Percentiles rank a stretch among this genome's conserved stretches.
These are phyloP conservation scores for Centaurea solstitialis DNA, from an alignment of 129 eudicot genomes.

Conservation along the genomic window DNA sequence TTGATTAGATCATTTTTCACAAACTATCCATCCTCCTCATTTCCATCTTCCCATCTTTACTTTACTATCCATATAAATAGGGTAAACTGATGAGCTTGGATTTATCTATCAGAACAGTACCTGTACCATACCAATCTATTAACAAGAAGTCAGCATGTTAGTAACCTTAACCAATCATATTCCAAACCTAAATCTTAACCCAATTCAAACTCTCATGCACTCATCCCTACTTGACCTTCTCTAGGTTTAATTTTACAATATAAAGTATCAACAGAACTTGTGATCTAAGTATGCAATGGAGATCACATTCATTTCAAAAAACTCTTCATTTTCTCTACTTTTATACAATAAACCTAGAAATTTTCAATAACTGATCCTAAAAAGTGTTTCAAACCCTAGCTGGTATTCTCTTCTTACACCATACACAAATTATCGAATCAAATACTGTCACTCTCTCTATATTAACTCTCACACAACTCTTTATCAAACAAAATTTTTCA, in stretches of 20 bases:
- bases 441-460: not conserved
- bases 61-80: not conserved
- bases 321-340: not conserved
- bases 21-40: not conserved
- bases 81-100: not conserved
- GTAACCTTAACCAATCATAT: not conserved
- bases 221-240: not conserved
- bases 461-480: not conserved
- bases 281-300: not conserved
- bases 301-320: not conserved
- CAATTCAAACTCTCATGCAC: not conserved
- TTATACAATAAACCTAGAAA: not conserved
- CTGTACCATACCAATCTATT: not conserved
- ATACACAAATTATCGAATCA: not conserved
- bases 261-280: not conserved
- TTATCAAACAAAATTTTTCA: not conserved
- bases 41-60: not conserved
- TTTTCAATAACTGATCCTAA: not conserved
- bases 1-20: not conserved
- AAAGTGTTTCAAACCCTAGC: constrained; percentile 25
- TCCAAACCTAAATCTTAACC: not conserved
- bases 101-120: not conserved
- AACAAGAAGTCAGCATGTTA: not conserved
- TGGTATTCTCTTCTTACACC: not conserved
- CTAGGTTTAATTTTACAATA: not conserved